These are phyloP conservation scores for Paulownia fortunei DNA, from an alignment of 257 asterid species.

Conservation along the genomic window DNA sequence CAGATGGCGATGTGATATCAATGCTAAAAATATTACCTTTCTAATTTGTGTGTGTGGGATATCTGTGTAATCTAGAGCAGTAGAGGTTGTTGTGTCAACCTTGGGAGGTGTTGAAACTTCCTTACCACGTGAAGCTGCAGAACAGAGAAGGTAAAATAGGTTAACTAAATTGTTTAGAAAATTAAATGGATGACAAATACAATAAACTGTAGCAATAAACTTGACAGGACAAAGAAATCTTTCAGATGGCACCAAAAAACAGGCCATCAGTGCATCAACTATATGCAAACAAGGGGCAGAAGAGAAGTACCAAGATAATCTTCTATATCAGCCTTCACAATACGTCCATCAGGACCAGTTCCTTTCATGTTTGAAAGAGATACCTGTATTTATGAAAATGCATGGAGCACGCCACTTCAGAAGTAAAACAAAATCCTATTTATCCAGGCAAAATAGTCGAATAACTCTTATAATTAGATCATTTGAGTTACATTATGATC, in stretches of 20 bases:
- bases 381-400: conserved; percentile 55
- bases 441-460: neutral
- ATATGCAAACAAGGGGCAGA: neutral
- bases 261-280: neutral
- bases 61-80: conserved; percentile 53
- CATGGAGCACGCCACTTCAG: conserved; percentile 13
- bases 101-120: conserved; percentile 52
- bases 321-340: conserved; percentile 95
- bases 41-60: conserved; percentile 71
- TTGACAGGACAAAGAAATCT: neutral
- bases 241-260: neutral
- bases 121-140: conserved; percentile 65
- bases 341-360: conserved; percentile 95
- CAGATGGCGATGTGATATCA: neutral
- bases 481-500: conserved; percentile 69
- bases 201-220: neutral
- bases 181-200: neutral
- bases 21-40: conserved; percentile 50
- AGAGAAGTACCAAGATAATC: conserved; percentile 80
- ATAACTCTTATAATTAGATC: neutral
- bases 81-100: conserved; percentile 42
- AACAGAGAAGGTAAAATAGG: conserved; percentile 23
- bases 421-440: neutral
- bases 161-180: conserved; percentile 18
- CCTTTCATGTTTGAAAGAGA: conserved; percentile 82